Evolutionary conservation across 1,284 basidiomycete genomes (phyloP).

Genomic region (Abortiporus biennis): DNA sequence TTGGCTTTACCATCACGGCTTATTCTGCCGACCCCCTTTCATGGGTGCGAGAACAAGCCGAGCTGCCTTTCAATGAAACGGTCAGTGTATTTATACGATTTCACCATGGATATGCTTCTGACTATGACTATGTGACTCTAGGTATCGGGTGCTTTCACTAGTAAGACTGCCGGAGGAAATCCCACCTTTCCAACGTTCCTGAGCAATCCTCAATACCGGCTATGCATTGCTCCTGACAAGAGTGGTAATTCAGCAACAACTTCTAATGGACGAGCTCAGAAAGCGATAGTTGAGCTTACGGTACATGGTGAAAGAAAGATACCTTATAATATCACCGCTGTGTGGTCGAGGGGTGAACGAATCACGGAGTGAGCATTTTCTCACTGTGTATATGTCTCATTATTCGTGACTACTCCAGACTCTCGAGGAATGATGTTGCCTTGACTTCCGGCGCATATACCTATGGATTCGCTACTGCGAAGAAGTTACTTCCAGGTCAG

Average conservation of each 20-base stretch:
- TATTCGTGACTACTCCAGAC: conserved; percentile 28
- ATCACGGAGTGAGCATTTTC: conserved; percentile 57
- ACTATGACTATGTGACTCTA: conserved; percentile 24
- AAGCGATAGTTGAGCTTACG: conserved; percentile 42
- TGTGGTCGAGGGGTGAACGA: conserved; percentile 73
- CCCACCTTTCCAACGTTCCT: conserved; percentile 76
- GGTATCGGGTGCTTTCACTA: conserved; percentile 61
- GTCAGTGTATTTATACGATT: conserved; percentile 19
- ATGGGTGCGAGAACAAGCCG: conserved; percentile 42
- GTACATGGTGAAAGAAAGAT: conserved; percentile 58
- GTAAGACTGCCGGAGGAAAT: conserved; percentile 81
- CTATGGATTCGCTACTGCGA: conserved; percentile 67
- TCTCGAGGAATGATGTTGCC: conserved; percentile 61
- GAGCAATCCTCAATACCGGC: conserved; percentile 84
- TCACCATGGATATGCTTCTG: background rate
- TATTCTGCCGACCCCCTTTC: conserved; percentile 39
- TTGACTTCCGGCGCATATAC: conserved; percentile 77
- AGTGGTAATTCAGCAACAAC: conserved; percentile 4
- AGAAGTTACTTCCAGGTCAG: conserved; percentile 52
- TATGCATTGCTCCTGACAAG: conserved; percentile 45
- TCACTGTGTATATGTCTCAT: background rate
- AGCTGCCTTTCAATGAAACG: conserved; percentile 38
- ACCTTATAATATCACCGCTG: conserved; percentile 70
- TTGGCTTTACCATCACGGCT: conserved; percentile 60
- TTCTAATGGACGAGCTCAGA: conserved; percentile 20